Conservation (phyloP, 2,329 filamentous ascomycete genomes). For the Nothomitra cinnamomea region DNA sequence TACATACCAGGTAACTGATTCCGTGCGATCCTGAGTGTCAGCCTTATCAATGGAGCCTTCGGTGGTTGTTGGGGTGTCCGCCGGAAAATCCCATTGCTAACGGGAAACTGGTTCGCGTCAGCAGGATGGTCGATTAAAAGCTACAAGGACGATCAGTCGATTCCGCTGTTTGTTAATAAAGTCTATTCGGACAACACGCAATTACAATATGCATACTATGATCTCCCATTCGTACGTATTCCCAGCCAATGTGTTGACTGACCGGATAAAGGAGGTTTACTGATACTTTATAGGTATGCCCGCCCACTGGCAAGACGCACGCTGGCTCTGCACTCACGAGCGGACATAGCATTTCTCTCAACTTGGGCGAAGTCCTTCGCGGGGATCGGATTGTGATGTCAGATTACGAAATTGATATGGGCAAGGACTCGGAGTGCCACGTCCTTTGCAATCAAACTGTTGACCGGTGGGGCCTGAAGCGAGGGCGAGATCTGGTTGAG, state of each 20-base stretch:
- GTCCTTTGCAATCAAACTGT: constrained; percentile 56
- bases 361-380: constrained; percentile 72
- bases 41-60: background rate
- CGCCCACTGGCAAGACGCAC: constrained; percentile 50
- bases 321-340: constrained; percentile 52
- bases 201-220: constrained; percentile 81
- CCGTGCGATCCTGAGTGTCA: background rate
- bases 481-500: constrained; percentile 53
- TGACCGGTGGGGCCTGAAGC: constrained; percentile 43
- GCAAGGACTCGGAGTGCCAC: constrained; percentile 53
- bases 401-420: constrained; percentile 67
- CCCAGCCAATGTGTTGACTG: too few species aligned
- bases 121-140: constrained; percentile 68
- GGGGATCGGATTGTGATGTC: constrained; percentile 75
- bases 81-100: background rate
- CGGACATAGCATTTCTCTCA: constrained; percentile 62
- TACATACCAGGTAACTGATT: constrained; percentile 61
- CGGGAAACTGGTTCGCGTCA: constrained; percentile 4
- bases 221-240: constrained; percentile 53
- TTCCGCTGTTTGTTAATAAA: constrained; percentile 82
- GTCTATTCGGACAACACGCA: constrained; percentile 80
- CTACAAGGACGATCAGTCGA: constrained; percentile 57
- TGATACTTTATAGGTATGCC: constrained; percentile 36
- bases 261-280: background rate
- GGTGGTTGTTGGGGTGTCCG: too few species aligned